Base-by-base conservation (phyloP, 139 green algal genomes). In the Ostreobium quekettii region DNA sequence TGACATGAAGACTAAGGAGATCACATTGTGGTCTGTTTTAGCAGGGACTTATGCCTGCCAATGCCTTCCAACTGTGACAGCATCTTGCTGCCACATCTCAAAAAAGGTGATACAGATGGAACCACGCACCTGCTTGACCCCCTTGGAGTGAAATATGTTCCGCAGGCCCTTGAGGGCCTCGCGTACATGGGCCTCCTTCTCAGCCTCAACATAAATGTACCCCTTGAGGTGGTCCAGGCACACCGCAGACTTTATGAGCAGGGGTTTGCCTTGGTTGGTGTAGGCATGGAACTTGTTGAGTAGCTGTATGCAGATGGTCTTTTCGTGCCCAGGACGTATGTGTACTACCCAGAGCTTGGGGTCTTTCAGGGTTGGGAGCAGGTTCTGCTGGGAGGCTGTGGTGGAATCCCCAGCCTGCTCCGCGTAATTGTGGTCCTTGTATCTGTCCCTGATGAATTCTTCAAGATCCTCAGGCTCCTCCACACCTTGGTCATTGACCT, bases 161-260 rank as follows among this genome's bases (percentile, higher is more conserved):
- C 87, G 80, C 67, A 98, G 75, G 4, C 91, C 92, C 4, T 80
- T 71, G 48, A 95, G 78, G 8, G 91, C 91, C 28, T 96, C 88
- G 36, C 75, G 82, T 42, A 97, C 93, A 62, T 97, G 82, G 0
- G 78, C 75, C 78, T 97, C 91, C 76, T 91, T 93, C 47, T 87
- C 67, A 3, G 93, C 91, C 78, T 98, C 93, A 2, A 98, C 80
- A 70, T 98, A 98, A 22, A 98, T 71, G 76, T 90, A 97, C 46
- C 89, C 91, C 82, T 95, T 93, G 24, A 98, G 73, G 71, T 97
- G 85, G 76, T 98, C 93, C 64, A 93, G 81, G 26, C 75, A 76
- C 29, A 95, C 78, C n/a, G 80, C 90, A n/a, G 83, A 89, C 69
- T 93, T 90, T 81, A 98, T 97, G 36, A 78, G 48, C 53, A 98